A percentile compares a stretch with the other conserved stretches of the same genome.
Conservation (phyloP, 2,329 filamentous ascomycete species). For the Microascus cirrosus region DNA sequence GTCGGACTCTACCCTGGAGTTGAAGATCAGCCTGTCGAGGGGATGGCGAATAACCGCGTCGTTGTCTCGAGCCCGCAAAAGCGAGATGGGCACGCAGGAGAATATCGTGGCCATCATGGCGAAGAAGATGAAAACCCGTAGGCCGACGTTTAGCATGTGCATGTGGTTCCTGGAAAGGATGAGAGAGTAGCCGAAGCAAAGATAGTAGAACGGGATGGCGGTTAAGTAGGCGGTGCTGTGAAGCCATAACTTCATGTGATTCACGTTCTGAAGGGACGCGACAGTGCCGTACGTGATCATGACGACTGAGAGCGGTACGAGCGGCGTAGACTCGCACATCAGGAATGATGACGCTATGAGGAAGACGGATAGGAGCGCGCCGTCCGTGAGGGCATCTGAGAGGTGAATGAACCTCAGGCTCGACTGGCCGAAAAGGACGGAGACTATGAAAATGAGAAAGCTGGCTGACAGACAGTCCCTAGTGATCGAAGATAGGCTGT, state of each 20-base stretch:
- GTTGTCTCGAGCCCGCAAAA: neutral
- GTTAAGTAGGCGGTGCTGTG: slow-evolving; percentile 6
- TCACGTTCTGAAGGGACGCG: slow-evolving; percentile 6
- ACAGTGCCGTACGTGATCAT: slow-evolving; percentile 3
- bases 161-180: slow-evolving; percentile 1
- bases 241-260: slow-evolving; percentile 11
- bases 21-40: slow-evolving; percentile 36
- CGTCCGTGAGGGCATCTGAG: slow-evolving; percentile 25
- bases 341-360: slow-evolving; percentile 32
- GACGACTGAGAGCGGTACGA: slow-evolving; percentile 4
- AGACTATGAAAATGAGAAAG: slow-evolving; percentile 18
- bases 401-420: slow-evolving; percentile 8
- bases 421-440: slow-evolving; percentile 15
- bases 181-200: slow-evolving; percentile 3
- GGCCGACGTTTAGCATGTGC: neutral
- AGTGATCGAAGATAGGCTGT: slow-evolving; percentile 30
- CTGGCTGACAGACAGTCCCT: slow-evolving; percentile 8
- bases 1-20: slow-evolving; percentile 31
- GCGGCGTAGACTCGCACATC: slow-evolving; percentile 29
- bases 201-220: slow-evolving; percentile 1
- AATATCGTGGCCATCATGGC: neutral
- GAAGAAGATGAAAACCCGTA: neutral
- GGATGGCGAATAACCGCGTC: slow-evolving; percentile 24
- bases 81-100: neutral
- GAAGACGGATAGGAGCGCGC: slow-evolving; percentile 30